Base-by-base conservation (phyloP, 129 eudicot genomes). In the Flaveria sonorensis region DNA sequence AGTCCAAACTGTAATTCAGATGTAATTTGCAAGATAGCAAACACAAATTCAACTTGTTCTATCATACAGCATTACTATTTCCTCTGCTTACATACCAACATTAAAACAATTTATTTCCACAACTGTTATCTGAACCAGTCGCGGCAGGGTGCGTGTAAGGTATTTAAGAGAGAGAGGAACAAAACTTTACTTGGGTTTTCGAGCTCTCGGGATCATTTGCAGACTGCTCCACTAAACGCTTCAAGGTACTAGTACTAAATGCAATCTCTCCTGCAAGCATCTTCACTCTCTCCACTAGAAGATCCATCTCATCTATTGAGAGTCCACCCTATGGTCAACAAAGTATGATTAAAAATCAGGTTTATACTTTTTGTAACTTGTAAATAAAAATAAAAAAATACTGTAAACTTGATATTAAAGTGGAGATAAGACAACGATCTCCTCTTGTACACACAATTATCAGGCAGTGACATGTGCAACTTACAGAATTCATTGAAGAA, bases 231-330 rank as follows among this genome's bases (percentile, higher is more conserved):
- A 89, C 82, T 81, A 95, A 73, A 51, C 99, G 99, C 78, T 95
- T 95, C 80, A 95, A 83, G 39, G 97, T 89, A 76, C 99, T 95
- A 12, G 96, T 81, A 79, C 89, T 87, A 83, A 95, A 88, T 39
- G 99, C 99, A 78, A 92, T 95, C 87, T 95, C 99, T 21, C 97
- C 97, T 53, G 97, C 97, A 70, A 95, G 96, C 99, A 95, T 92
- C 81, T 95, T 95, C 60, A 92, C 99, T 86, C 93, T 96, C 88
- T 95, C 99, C 77, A 82, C 95, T 18, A 89, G 87, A 69, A 95
- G 96, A 83, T 95, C 97, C 92, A 87, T 89, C 84, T 95, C 92
- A 87, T 95, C 99, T 40, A 83, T 68, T 47, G 91, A 71, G 62
- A 91, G 80, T 42, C 87, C 96, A 63, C 84, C 96, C 99, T 95